Conservation (phyloP, 768 basidiomycete genomes). For the Lentinula edodes region DNA sequence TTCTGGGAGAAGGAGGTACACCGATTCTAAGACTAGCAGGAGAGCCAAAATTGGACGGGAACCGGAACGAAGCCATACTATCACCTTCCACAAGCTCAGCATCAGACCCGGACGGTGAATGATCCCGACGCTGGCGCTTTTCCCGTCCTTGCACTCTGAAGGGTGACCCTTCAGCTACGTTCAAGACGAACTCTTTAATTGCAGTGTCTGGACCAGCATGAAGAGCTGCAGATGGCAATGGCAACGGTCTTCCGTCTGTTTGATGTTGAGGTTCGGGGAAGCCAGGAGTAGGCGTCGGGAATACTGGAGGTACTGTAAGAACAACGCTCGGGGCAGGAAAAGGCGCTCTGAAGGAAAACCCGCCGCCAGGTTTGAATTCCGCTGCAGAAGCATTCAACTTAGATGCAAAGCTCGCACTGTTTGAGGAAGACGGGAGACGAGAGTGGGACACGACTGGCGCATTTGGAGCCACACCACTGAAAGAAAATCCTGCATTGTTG, state of each 20-base stretch:
- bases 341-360: constrained; percentile 76
- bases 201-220: constrained; percentile 7
- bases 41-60: constrained; percentile 53
- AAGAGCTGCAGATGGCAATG: constrained; percentile 17
- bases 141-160: constrained; percentile 68
- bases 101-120: constrained; percentile 19
- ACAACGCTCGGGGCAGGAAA: background rate
- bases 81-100: constrained; percentile 45
- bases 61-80: constrained; percentile 71
- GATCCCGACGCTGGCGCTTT: constrained; percentile 65
- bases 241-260: constrained; percentile 16
- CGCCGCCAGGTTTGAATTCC: constrained; percentile 68
- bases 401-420: constrained; percentile 42
- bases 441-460: constrained; percentile 31
- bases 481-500: constrained; percentile 21
- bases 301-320: background rate
- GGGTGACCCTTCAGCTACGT: constrained; percentile 28
- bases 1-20: background rate
- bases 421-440: constrained; percentile 32
- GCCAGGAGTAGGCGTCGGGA: constrained; percentile 22
- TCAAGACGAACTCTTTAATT: background rate
- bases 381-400: constrained; percentile 75
- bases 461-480: constrained; percentile 15
- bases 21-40: constrained; percentile 36
- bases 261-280: constrained; percentile 25